Conservation (phyloP, 208 protist species). For the Blastocrithidia nonstop region DNA sequence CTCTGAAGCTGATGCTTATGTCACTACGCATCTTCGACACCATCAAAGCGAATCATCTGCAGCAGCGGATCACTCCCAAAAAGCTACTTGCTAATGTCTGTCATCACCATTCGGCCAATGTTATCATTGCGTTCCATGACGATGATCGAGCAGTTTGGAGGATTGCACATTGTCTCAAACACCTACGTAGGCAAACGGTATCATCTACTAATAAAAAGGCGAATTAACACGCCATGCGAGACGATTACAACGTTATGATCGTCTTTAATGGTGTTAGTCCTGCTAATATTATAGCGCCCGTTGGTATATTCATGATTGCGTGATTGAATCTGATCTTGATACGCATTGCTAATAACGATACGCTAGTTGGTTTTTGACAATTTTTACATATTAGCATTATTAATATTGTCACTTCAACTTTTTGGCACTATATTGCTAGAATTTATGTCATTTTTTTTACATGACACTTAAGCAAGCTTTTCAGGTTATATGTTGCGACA, state of each 20-base stretch:
- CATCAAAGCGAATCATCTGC: conserved; percentile 75
- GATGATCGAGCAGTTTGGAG: conserved; percentile 76
- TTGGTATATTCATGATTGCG: neutral
- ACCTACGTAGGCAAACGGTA: conserved; percentile 69
- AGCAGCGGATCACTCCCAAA: conserved; percentile 73
- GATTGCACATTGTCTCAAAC: conserved; percentile 81
- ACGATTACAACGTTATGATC: conserved; percentile 81
- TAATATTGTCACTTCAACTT: too few relatives aligned
- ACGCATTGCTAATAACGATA: neutral
- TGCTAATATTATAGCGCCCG: neutral
- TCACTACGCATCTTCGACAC: conserved; percentile 37
- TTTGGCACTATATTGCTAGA: too few relatives aligned
- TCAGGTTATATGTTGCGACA: too few relatives aligned
- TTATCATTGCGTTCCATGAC: conserved; percentile 54
- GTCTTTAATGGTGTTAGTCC: conserved; percentile 7
- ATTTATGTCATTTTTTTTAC: too few relatives aligned
- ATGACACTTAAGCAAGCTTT: too few relatives aligned
- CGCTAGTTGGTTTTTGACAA: neutral
- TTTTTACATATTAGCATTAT: neutral
- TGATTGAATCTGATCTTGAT: neutral
- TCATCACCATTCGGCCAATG: conserved; percentile 55
- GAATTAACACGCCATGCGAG: conserved; percentile 73
- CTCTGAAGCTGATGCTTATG: conserved; percentile 46
- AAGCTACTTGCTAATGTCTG: conserved; percentile 59
- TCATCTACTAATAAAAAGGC: conserved; percentile 76